Evolutionary conservation across 2,329 filamentous ascomycete species (phyloP).

Genomic region (Claviceps capensis): DNA sequence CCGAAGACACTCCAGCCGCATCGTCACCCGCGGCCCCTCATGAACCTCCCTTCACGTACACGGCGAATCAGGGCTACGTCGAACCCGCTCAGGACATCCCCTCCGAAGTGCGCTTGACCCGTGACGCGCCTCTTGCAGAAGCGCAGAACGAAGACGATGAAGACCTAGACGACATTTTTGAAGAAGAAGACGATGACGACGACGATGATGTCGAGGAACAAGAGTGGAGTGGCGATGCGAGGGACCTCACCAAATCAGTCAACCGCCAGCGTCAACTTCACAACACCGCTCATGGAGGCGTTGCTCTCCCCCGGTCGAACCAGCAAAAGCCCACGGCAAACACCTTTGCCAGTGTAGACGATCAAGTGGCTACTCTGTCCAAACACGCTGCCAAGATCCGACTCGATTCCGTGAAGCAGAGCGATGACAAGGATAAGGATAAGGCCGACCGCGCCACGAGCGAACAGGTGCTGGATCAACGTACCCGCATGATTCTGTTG

Average conservation of each 20-base stretch:
- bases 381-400: slow-evolving; percentile 78
- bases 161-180: slow-evolving; percentile 28
- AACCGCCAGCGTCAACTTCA: slow-evolving; percentile 68
- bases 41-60: slow-evolving; percentile 31
- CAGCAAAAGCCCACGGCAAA: slow-evolving; percentile 69
- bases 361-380: slow-evolving; percentile 74
- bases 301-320: slow-evolving; percentile 56
- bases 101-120: slow-evolving; percentile 17
- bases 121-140: slow-evolving; percentile 11
- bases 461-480: slow-evolving; percentile 86
- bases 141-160: slow-evolving; percentile 20
- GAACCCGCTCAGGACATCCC: slow-evolving; percentile 22
- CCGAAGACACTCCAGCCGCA: slow-evolving; percentile 10
- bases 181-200: slow-evolving; percentile 27
- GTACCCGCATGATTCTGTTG: slow-evolving; percentile 87
- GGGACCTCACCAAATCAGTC: slow-evolving; percentile 73
- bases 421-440: slow-evolving; percentile 52
- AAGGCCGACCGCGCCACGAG: slow-evolving; percentile 87
- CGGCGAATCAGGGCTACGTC: slow-evolving; percentile 28
- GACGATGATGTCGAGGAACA: slow-evolving; percentile 51
- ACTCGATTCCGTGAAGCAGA: slow-evolving; percentile 50
- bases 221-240: slow-evolving; percentile 42
- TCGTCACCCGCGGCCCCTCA: slow-evolving; percentile 28
- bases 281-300: slow-evolving; percentile 17
- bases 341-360: slow-evolving; percentile 66